Conservation (phyloP, 805 yeast species). For the Metschnikowia continentalis region DNA sequence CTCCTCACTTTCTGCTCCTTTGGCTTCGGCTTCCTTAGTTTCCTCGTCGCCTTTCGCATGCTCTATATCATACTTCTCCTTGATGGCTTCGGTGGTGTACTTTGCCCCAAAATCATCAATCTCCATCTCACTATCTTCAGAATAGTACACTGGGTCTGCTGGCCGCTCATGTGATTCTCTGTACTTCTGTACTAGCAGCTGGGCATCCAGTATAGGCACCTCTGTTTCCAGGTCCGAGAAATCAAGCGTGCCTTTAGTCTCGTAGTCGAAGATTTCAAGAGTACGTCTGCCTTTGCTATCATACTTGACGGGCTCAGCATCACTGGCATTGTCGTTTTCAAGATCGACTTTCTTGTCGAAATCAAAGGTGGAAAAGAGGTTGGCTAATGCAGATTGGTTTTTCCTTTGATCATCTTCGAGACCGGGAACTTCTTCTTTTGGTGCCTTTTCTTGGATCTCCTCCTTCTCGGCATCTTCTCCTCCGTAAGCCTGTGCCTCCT, state of each 20-base stretch:
- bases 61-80: slow-evolving; percentile 23
- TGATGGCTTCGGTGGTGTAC: slow-evolving; percentile 28
- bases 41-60: slow-evolving; percentile 14
- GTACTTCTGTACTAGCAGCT: slow-evolving; percentile 13
- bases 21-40: not conserved
- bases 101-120: slow-evolving; percentile 24
- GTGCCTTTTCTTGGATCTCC: too few species aligned
- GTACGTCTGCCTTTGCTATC: slow-evolving; percentile 43
- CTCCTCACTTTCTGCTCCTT: not conserved
- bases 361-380: slow-evolving; percentile 45
- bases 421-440: not conserved
- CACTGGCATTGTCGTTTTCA: slow-evolving; percentile 25
- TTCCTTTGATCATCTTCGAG: slow-evolving; percentile 22
- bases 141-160: slow-evolving; percentile 28
- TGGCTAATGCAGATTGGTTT: slow-evolving; percentile 44
- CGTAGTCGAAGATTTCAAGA: slow-evolving; percentile 32
- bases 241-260: slow-evolving; percentile 24
- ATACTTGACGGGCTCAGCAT: slow-evolving; percentile 34
- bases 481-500: not conserved
- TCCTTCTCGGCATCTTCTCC: too few species aligned
- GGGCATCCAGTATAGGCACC: slow-evolving; percentile 8
- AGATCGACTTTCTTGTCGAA: slow-evolving; percentile 49
- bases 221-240: slow-evolving; percentile 21
- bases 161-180: slow-evolving; percentile 22
- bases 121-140: slow-evolving; percentile 39